These are phyloP conservation scores for Pseudophaeomoniella oleicola DNA, from an alignment of 2,329 filamentous ascomycete species.

Conservation along the genomic window DNA sequence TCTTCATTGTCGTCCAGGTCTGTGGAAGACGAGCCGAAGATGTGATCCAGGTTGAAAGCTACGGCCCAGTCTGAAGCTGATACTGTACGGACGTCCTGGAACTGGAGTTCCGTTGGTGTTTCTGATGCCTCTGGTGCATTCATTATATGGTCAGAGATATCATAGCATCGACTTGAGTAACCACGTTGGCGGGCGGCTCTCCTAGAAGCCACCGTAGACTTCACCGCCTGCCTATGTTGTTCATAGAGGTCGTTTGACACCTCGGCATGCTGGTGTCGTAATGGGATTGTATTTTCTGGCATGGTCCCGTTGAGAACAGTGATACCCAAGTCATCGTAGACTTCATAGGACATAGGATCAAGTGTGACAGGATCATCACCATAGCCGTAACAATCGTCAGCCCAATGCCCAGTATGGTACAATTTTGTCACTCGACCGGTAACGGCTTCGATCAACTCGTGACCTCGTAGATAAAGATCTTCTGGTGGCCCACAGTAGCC, in stretches of 20 bases:
- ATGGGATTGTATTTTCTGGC: not conserved
- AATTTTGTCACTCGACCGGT: not conserved
- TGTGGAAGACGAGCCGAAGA: not conserved
- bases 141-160: not conserved
- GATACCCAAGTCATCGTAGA: not conserved
- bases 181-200: not conserved
- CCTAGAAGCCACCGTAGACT: not conserved
- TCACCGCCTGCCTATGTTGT: not conserved
- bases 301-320: not conserved
- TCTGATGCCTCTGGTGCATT: not conserved
- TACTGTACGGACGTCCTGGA: not conserved
- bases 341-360: not conserved
- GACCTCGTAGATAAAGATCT: not conserved
- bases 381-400: constrained; percentile 1
- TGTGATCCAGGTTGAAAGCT: not conserved
- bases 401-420: not conserved
- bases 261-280: not conserved
- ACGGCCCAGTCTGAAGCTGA: not conserved
- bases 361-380: not conserved
- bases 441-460: not conserved
- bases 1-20: not conserved
- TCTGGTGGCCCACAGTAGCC: not conserved
- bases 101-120: not conserved
- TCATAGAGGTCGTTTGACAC: not conserved
- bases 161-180: not conserved